Evolutionary conservation across 176 grass and related monocot species (phyloP).

Genomic region (Oryza rufipogon): DNA sequence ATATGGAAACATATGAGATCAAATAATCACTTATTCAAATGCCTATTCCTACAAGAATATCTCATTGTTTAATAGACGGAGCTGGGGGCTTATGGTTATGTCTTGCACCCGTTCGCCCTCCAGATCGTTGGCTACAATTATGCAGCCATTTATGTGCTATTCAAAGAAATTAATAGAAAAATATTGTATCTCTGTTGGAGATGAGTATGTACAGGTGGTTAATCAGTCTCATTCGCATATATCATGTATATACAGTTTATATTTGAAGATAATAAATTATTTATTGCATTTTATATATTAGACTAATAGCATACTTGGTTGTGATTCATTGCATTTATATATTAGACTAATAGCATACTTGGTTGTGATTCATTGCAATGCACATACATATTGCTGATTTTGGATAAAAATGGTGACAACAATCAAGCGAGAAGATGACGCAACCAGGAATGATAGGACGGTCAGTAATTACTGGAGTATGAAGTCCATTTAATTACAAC

Average conservation of each 20-base stretch:
- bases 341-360: background rate
- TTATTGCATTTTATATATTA: background rate
- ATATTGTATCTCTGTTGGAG: background rate
- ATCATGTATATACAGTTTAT: background rate
- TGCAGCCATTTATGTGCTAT: background rate
- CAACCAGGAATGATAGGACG: background rate
- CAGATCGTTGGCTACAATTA: background rate
- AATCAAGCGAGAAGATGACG: conserved; percentile 22
- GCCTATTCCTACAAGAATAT: conserved; percentile 5
- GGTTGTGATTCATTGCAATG: background rate
- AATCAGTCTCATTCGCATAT: background rate
- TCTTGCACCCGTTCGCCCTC: background rate
- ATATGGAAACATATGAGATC: background rate
- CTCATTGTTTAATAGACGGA: background rate
- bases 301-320: too few relatives aligned
- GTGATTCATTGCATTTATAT: too few relatives aligned
- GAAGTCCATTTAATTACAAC: conserved; percentile 30
- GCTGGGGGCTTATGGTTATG: background rate
- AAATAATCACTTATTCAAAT: conserved; percentile 7
- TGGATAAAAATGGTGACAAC: background rate
- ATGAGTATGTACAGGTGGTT: background rate
- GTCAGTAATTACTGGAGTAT: background rate
- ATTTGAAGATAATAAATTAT: background rate
- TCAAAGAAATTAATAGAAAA: background rate
- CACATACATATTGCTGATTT: too few relatives aligned